phyloP scores from a whole-genome alignment of 2,329 filamentous ascomycete genomes.

The Ceratocystis variospora region DNA sequence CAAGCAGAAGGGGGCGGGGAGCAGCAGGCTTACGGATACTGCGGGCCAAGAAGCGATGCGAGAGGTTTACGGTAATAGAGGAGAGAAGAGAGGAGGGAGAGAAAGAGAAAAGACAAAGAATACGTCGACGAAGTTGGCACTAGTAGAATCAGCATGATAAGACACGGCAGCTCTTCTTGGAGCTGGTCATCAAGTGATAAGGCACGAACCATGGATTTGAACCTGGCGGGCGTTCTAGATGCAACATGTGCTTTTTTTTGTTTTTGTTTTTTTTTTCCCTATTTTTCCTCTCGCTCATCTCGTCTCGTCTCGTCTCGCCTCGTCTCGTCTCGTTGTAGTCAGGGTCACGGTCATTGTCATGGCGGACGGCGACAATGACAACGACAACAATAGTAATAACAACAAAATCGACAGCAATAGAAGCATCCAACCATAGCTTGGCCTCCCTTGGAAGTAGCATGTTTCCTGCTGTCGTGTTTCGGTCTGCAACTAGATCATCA shows the following conservation, averaged over 20 bases:
- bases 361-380: no score
- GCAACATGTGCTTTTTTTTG: background rate
- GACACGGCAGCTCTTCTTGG: no score
- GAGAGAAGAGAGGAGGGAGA: no score
- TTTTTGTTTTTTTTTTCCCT: no score
- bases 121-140: no score
- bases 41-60: background rate
- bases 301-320: background rate
- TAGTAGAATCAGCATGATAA: no score
- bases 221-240: background rate
- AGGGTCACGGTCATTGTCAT: background rate
- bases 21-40: background rate
- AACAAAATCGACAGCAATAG: no score
- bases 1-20: background rate
- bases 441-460: no score
- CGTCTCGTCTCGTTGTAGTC: background rate
- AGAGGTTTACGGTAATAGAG: no score
- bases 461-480: background rate
- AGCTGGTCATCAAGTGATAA: background rate
- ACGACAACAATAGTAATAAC: no score
- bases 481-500: constrained; percentile 1
- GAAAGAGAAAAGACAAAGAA: no score
- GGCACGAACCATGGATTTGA: background rate
- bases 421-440: no score
- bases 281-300: background rate